phyloP scores from a whole-genome alignment of 1,284 basidiomycete genomes.

The Uromyces viciae-fabae region DNA sequence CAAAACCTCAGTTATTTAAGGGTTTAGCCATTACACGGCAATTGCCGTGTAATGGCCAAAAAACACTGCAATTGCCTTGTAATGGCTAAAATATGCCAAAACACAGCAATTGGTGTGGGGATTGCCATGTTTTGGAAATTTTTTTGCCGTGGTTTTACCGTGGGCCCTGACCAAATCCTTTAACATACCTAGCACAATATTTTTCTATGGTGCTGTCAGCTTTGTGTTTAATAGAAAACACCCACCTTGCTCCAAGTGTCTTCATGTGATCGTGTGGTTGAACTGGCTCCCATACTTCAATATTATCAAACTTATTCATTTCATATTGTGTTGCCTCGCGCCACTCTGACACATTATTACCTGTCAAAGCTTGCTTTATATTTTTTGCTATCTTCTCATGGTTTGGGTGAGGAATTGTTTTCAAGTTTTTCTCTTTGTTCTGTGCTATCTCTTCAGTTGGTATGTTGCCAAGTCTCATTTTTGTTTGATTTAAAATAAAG shows the following conservation, averaged over 20 bases:
- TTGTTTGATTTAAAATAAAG: background rate
- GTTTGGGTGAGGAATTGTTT: background rate
- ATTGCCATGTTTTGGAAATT: too few relatives aligned
- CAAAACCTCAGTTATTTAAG: too few relatives aligned
- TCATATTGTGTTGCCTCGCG: background rate
- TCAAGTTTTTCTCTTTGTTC: background rate
- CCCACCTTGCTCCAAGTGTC: background rate
- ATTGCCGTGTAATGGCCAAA: too few relatives aligned
- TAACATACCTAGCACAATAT: slow-evolving; percentile 5
- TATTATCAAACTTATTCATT: background rate
- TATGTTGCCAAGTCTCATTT: background rate
- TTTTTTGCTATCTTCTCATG: background rate
- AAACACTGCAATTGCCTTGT: too few relatives aligned
- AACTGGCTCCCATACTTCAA: background rate
- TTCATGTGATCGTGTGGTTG: background rate
- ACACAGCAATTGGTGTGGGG: too few relatives aligned
- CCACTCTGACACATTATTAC: background rate
- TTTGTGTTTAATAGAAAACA: slow-evolving; percentile 1
- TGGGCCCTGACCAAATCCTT: slow-evolving; percentile 17
- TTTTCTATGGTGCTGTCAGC: background rate
- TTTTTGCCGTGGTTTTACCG: too few relatives aligned
- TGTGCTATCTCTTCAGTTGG: background rate
- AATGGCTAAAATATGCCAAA: too few relatives aligned
- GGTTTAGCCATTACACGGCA: too few relatives aligned
- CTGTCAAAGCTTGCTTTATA: background rate